These are phyloP conservation scores for Verticillium zaregamsianum DNA, from an alignment of 2,329 filamentous ascomycete species.

Conservation along the genomic window DNA sequence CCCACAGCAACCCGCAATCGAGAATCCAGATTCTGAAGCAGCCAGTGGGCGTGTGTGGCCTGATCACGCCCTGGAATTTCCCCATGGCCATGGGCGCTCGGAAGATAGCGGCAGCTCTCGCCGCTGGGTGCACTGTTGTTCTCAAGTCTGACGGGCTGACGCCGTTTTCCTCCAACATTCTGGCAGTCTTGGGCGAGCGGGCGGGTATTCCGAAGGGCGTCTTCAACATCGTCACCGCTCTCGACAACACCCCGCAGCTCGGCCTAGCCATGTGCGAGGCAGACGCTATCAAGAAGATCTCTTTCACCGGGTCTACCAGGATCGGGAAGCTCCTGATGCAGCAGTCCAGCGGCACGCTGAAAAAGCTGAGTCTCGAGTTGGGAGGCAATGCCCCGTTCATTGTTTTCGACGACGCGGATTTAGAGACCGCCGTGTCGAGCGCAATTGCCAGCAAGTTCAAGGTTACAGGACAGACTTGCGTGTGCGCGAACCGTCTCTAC, in stretches of 20 bases:
- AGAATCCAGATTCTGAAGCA: constrained; percentile 55
- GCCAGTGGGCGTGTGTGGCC: constrained; percentile 11
- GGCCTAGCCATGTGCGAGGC: constrained; percentile 61
- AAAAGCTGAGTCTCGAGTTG: constrained; percentile 61
- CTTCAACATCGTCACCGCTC: constrained; percentile 57
- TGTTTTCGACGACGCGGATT: constrained; percentile 71
- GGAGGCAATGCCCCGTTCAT: constrained; percentile 73
- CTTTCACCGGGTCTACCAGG: constrained; percentile 63
- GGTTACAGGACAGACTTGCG: constrained; percentile 89
- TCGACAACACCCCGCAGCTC: constrained; percentile 62
- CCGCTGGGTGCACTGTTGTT: constrained; percentile 92
- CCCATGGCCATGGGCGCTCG: constrained; percentile 71
- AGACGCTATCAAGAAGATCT: constrained; percentile 64
- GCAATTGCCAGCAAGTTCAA: constrained; percentile 88
- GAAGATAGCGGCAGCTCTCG: constrained; percentile 69
- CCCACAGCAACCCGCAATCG: constrained; percentile 63
- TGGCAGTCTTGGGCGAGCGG: constrained; percentile 82
- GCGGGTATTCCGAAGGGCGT: constrained; percentile 72
- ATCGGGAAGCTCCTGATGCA: constrained; percentile 59
- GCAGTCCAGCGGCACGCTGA: constrained; percentile 64
- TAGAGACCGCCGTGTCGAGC: constrained; percentile 66
- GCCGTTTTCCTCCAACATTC: constrained; percentile 82
- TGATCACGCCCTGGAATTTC: constrained; percentile 74
- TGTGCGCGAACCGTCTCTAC: constrained; percentile 81
- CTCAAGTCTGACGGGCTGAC: constrained; percentile 89